Evolutionary conservation across 2,329 filamentous ascomycete genomes (phyloP).

Genomic region (Bipolaris sorokiniana): DNA sequence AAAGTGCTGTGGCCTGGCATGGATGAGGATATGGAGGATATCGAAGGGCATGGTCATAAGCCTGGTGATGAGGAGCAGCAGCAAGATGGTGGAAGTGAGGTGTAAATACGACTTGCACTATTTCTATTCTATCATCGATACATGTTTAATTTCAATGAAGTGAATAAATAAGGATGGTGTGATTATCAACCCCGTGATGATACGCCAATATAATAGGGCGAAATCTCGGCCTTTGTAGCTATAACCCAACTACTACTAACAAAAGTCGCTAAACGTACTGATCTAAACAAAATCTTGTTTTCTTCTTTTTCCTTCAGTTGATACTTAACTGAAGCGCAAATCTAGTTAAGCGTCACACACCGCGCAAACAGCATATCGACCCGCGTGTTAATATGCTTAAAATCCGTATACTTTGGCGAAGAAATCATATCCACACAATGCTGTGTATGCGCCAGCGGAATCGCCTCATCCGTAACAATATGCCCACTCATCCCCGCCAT

Average conservation of each 20-base stretch:
- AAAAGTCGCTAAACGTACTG: no score
- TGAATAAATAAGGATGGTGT: no score
- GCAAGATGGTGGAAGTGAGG: neutral
- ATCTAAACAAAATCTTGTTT: no score
- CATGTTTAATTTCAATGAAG: no score
- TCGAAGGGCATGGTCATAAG: constrained; percentile 22
- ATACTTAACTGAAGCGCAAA: neutral
- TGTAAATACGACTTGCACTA: neutral
- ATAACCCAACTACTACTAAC: no score
- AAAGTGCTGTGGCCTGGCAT: constrained; percentile 64
- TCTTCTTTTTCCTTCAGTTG: no score
- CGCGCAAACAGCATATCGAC: constrained; percentile 2
- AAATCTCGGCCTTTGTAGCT: no score
- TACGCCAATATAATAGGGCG: no score
- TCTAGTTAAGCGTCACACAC: neutral
- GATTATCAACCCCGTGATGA: no score
- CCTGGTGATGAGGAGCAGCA: constrained; percentile 17
- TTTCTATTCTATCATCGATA: neutral
- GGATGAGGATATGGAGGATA: constrained; percentile 62
- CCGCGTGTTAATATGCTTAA: neutral
- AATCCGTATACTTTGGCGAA: neutral
- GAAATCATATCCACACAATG: neutral
- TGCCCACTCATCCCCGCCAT: neutral
- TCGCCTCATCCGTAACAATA: neutral
- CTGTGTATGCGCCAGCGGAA: neutral